Conservation (phyloP, 2,329 filamentous ascomycete genomes). For the Coniochaeta ligniaria region DNA sequence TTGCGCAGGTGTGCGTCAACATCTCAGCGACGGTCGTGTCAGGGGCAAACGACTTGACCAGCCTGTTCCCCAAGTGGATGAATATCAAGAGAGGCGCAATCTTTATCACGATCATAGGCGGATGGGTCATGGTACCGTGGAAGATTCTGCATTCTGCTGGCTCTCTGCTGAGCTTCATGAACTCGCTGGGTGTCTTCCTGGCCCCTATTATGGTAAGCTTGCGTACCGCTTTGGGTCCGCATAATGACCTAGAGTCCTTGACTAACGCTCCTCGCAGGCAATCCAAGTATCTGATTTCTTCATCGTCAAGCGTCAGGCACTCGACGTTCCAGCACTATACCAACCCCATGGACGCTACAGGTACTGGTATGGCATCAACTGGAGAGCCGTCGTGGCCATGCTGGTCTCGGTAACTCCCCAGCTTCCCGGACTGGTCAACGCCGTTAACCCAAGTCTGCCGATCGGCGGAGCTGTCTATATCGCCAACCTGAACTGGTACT, state of each 20-base stretch:
- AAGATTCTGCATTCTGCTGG: slow-evolving; percentile 53
- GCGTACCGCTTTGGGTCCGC: slow-evolving; percentile 43
- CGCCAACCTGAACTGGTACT: slow-evolving; percentile 5
- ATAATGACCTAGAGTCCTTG: slow-evolving; percentile 28
- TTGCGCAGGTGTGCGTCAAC: slow-evolving; percentile 48
- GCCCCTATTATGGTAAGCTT: slow-evolving; percentile 57
- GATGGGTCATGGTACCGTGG: slow-evolving; percentile 56
- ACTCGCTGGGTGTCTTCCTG: slow-evolving; percentile 49
- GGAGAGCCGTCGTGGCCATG: slow-evolving; percentile 10
- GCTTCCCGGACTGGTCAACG: slow-evolving; percentile 6
- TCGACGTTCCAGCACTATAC: slow-evolving; percentile 20
- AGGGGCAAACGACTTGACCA: slow-evolving; percentile 43
- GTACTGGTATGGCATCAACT: slow-evolving; percentile 16
- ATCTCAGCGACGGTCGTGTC: slow-evolving; percentile 47
- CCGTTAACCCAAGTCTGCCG: slow-evolving; percentile 4
- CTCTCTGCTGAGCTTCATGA: slow-evolving; percentile 58
- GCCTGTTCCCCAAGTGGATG: slow-evolving; percentile 21
- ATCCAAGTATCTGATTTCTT: slow-evolving; percentile 11
- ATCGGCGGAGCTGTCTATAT: slow-evolving; percentile 8
- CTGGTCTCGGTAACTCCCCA: slow-evolving; percentile 5
- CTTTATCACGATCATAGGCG: slow-evolving; percentile 40
- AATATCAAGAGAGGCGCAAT: slow-evolving; percentile 49
- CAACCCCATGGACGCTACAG: slow-evolving; percentile 35
- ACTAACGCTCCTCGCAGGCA: slow-evolving; percentile 21
- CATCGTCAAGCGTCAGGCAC: slow-evolving; percentile 5